Evolutionary conservation across 2,329 filamentous ascomycete species (phyloP), one percentile per base, ranked within the genome.

Genomic region (Pezicula carpinea): DNA sequence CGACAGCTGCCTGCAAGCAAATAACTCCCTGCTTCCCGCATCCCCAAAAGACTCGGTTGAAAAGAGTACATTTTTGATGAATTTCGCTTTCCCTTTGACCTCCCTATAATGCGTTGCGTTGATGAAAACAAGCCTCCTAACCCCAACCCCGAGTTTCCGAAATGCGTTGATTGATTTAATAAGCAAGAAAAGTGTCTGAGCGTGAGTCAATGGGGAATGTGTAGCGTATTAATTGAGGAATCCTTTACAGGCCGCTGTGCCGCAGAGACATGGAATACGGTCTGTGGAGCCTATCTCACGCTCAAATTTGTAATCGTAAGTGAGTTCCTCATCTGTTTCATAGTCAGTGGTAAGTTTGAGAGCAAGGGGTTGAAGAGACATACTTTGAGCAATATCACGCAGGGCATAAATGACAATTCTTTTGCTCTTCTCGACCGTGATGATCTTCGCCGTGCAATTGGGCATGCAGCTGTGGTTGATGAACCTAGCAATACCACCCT

Each of bases 241-340:
- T 54, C 93, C 93, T 76, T 99, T 99, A 75, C 93, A 99, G 40
- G 89, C 90, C 23, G 91, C 83, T 36, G 92, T 96, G 50, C 93
- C 93, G 68, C 93, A 99, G 43, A 99, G 83, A 74, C 93, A 99
- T 43, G 93, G 93, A 60, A 99, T 96, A 54, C 93, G 89, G 68
- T 99, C 93, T 53, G 90, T 81, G 58, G 89, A 95, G 62, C 90
- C 90, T 62, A 95, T 89, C 70, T 99, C 93, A 60, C 93, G 87
- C 73, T 99, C 93, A 67, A 99, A 99, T 69, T 99, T 99, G 79
- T 99, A 99, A 74, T 99, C 93, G 73, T 99, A 99, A 2, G 93
- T 99, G 66, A 99, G 83, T 75, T 99, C 93, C 71, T 99, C 93
- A 66, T 96, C 93, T 99, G 15, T 48, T 7, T 38, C 13, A 3